Evolutionary conservation across 2,329 filamentous ascomycete genomes (phyloP).

Genomic region (Colletotrichum godetiae): DNA sequence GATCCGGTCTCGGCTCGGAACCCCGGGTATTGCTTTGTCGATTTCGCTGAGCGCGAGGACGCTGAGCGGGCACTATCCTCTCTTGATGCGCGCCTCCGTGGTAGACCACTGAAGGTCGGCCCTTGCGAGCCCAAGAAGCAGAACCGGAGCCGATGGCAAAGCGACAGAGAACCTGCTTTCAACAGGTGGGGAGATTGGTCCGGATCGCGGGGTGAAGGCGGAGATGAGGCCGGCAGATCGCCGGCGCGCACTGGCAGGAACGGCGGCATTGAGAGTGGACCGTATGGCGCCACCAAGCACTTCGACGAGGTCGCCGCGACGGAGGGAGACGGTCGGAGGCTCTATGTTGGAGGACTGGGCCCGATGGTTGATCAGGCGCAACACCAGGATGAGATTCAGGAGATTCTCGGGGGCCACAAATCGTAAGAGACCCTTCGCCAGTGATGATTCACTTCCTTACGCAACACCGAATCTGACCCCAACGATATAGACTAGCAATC

Average conservation of each 20-base stretch:
- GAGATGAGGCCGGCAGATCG: conserved; percentile 5
- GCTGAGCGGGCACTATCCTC: conserved; percentile 68
- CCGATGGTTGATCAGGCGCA: conserved; percentile 60
- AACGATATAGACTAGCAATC: conserved; percentile 43
- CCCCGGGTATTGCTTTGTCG: conserved; percentile 81
- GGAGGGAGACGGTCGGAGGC: conserved; percentile 48
- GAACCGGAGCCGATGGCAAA: conserved; percentile 35
- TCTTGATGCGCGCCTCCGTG: conserved; percentile 65
- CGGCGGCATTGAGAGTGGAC: conserved; percentile 40
- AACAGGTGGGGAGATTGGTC: conserved; percentile 60
- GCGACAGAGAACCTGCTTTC: conserved; percentile 42
- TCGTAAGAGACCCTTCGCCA: conserved; percentile 45
- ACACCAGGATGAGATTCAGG: conserved; percentile 57
- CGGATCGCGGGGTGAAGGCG: conserved; percentile 32
- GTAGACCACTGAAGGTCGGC: conserved; percentile 72
- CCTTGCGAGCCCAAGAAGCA: conserved; percentile 68
- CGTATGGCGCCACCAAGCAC: conserved; percentile 44
- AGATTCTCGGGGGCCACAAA: conserved; percentile 59
- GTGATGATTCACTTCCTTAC: background rate
- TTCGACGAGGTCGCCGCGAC: conserved; percentile 44
- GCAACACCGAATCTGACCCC: conserved; percentile 36
- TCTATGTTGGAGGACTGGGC: conserved; percentile 64
- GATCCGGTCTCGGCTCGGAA: conserved; percentile 77
- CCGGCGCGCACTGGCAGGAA: background rate
- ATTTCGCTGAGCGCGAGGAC: conserved; percentile 67